Evolutionary conservation across 1,139 yeast genomes (phyloP).

Genomic region (Kodamaea suecica): DNA sequence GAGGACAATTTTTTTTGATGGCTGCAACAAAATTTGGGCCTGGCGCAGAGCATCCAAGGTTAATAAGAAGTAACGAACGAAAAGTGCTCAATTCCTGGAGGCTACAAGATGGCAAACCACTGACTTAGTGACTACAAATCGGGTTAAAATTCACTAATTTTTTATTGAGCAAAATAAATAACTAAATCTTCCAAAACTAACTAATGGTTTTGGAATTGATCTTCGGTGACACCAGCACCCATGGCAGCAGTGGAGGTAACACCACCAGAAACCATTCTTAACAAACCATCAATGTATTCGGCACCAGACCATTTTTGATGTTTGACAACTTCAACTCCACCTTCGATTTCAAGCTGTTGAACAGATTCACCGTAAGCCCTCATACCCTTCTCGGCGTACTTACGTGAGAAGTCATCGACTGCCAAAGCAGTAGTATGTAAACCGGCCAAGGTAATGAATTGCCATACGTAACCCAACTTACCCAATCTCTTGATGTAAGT

Average conservation of each 20-base stretch:
- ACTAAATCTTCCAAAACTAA: background rate
- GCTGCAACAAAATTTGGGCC: no score
- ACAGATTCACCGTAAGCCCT: conserved; percentile 87
- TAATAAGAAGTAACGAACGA: no score
- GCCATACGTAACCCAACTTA: conserved; percentile 94
- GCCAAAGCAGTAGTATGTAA: conserved; percentile 95
- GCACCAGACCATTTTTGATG: conserved; percentile 99
- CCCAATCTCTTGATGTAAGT: conserved; percentile 87
- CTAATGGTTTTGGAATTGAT: conserved; percentile 68
- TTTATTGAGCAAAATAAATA: conserved; percentile 8
- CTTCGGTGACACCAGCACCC: conserved; percentile 99
- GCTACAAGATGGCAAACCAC: no score
- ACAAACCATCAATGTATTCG: conserved; percentile 87
- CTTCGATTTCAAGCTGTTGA: conserved; percentile 85
- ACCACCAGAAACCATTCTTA: conserved; percentile 93
- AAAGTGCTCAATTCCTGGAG: no score
- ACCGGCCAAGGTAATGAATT: conserved; percentile 96
- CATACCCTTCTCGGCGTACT: conserved; percentile 84
- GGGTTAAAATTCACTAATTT: no score
- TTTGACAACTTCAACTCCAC: conserved; percentile 91
- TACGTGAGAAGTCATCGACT: conserved; percentile 77
- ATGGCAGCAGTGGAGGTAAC: conserved; percentile 94
- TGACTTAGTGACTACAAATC: no score
- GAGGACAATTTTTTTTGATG: background rate
- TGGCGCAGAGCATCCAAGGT: no score